Base-by-base conservation (phyloP, 108 stramenopile species). In the Epipyxis sp. region DNA sequence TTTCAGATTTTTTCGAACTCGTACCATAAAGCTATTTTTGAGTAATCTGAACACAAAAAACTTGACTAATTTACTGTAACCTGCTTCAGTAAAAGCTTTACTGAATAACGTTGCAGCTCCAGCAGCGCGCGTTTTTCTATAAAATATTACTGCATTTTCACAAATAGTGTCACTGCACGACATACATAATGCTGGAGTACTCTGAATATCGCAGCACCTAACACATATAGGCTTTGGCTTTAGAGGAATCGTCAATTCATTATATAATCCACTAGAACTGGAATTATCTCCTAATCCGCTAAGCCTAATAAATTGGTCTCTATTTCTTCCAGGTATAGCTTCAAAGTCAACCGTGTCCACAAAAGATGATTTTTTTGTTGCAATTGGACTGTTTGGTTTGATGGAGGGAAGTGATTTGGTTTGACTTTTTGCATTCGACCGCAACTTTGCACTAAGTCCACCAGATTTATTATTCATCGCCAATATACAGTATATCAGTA, bases 51-150 rank as follows among this genome's bases (percentile, higher is more conserved):
- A 65, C 6, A 25, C 61, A 29, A 65, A 10, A 65, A 65, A 65
- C 25, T 65, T 65, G 25, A 65, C 34, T 32, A 65, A 3, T 65
- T 65, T 65, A 13, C 13, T 65, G 25, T 65, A 13, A 35, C 61
- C 61, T 32, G 61, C 61, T 65, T 65, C 61, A 10, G 34, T 32
- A 65, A 65, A 65, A 32, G 61, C 61, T 37, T 65, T 65, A 10
- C 30, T 65, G 35, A 65, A 65, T 6, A 65, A 25, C 6, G 61
- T 65, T 35, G 61, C 61, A 32, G 61, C 61, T 13, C 61, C 61
- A 10, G 61, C 61, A 6, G 61, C 61, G 6, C 61, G 61, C 34
- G 61, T 65, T 65, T 65, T 65, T 10, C 61, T 16, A 65, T 65
- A 65, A 37, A 65, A 65, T 29, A 32, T 65, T 37, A 65, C 34